Conservation (phyloP, 345 rosid species). For the Acer campestre region DNA sequence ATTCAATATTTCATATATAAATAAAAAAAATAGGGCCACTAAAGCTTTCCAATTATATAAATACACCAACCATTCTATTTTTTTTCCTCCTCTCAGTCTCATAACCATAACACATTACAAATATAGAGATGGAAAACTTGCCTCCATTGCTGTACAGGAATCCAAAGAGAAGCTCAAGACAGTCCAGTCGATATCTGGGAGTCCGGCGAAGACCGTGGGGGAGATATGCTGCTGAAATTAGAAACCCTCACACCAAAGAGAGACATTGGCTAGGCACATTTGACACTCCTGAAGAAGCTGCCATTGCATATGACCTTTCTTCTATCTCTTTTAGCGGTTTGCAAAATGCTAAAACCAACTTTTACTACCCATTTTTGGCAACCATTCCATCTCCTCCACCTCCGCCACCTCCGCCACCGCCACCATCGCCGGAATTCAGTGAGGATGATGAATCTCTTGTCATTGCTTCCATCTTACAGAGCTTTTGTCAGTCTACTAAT, state of each 20-base stretch:
- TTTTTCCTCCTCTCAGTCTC: background rate
- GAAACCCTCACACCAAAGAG: conserved; percentile 31
- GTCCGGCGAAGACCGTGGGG: conserved; percentile 37
- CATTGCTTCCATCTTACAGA: conserved; percentile 34
- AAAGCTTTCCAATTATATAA: background rate
- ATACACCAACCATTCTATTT: background rate
- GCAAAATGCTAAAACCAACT: conserved; percentile 34
- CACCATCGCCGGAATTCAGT: background rate
- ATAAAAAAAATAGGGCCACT: background rate
- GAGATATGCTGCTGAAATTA: conserved; percentile 31
- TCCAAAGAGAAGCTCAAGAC: conserved; percentile 33
- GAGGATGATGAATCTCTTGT: conserved; percentile 32
- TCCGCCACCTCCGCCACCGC: background rate
- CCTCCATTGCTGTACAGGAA: conserved; percentile 27
- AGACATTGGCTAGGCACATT: conserved; percentile 37
- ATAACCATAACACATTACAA: background rate
- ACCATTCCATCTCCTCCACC: background rate
- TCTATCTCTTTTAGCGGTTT: conserved; percentile 31
- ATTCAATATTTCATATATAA: background rate
- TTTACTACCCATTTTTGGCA: conserved; percentile 23
- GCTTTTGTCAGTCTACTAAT: conserved; percentile 24
- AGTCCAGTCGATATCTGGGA: conserved; percentile 32
- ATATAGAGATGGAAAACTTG: conserved; percentile 24
- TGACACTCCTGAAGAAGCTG: conserved; percentile 40
- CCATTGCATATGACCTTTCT: conserved; percentile 34